Evolutionary conservation across 371 early-diverging fungal species (phyloP).

Genomic region (Mucor mucedo): DNA sequence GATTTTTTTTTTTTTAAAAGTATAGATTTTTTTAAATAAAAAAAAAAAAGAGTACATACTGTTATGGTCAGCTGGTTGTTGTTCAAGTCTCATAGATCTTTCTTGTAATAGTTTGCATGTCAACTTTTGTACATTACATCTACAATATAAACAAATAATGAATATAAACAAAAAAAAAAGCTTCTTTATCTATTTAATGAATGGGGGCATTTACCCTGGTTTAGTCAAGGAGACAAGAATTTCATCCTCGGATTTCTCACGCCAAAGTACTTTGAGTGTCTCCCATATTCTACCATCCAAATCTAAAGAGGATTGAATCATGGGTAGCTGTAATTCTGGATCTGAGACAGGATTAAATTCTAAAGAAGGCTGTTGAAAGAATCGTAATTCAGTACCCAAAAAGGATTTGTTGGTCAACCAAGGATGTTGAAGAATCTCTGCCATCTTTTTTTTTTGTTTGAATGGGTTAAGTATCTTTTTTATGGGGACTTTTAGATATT

Average conservation of each 20-base stretch:
- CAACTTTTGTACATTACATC: slow-evolving; percentile 45
- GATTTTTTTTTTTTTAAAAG: too few species aligned
- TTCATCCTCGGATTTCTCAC: slow-evolving; percentile 33
- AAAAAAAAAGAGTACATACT: slow-evolving; percentile 12
- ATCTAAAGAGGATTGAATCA: slow-evolving; percentile 30
- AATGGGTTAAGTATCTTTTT: too few species aligned
- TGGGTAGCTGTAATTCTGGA: slow-evolving; percentile 26
- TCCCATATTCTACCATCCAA: slow-evolving; percentile 48
- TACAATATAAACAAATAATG: slow-evolving; percentile 12
- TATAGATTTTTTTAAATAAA: background rate
- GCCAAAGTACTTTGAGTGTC: slow-evolving; percentile 39
- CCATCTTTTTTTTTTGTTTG: too few species aligned
- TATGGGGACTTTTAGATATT: too few species aligned
- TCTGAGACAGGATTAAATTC: slow-evolving; percentile 31
- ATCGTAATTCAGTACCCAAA: slow-evolving; percentile 40
- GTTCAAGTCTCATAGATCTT: slow-evolving; percentile 29
- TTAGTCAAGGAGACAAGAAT: slow-evolving; percentile 25
- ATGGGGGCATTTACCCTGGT: slow-evolving; percentile 24
- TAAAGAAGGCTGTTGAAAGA: slow-evolving; percentile 19
- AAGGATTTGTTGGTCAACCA: slow-evolving; percentile 49
- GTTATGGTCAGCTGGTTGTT: slow-evolving; percentile 10
- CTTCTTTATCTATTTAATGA: background rate
- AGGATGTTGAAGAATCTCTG: slow-evolving; percentile 45
- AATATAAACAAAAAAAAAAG: background rate
- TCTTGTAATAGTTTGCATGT: slow-evolving; percentile 48